phyloP scores from a whole-genome alignment of 2,329 filamentous ascomycete genomes.

The Xylariaceae sp. region DNA sequence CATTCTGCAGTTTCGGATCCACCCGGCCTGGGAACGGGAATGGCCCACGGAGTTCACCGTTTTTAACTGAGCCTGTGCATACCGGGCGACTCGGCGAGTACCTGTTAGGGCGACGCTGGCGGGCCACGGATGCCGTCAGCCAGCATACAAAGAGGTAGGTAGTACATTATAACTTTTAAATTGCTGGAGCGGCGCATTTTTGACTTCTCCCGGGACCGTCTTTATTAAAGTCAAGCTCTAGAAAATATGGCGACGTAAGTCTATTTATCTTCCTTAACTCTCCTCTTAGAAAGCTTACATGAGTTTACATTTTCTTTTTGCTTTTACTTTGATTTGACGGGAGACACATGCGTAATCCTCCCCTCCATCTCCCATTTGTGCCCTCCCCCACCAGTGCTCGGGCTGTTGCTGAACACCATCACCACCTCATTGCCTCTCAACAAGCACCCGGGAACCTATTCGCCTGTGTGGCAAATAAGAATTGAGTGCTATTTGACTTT shows the following conservation, averaged over 20 bases:
- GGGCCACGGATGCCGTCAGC: too few species aligned
- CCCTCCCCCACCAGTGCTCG: conserved; percentile 29
- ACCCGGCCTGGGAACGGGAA: background rate
- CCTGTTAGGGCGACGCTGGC: too few species aligned
- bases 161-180: too few species aligned
- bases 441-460: background rate
- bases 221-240: background rate
- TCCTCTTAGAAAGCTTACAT: background rate
- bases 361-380: background rate
- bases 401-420: conserved; percentile 1
- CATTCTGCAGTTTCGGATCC: background rate
- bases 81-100: too few species aligned
- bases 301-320: background rate
- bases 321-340: background rate
- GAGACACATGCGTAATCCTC: background rate
- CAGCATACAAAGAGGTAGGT: too few species aligned
- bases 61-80: background rate
- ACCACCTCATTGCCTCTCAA: background rate
- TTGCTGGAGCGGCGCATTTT: background rate
- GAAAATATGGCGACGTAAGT: conserved; percentile 34
- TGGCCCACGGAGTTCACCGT: background rate
- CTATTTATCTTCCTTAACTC: background rate
- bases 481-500: background rate
- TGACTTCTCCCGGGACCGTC: background rate
- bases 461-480: background rate